A percentile compares a stretch with the other conserved stretches of the same genome.
Evolutionary conservation across 495 filamentous ascomycete species (phyloP).

Genomic region (Penicillium chermesinum): DNA sequence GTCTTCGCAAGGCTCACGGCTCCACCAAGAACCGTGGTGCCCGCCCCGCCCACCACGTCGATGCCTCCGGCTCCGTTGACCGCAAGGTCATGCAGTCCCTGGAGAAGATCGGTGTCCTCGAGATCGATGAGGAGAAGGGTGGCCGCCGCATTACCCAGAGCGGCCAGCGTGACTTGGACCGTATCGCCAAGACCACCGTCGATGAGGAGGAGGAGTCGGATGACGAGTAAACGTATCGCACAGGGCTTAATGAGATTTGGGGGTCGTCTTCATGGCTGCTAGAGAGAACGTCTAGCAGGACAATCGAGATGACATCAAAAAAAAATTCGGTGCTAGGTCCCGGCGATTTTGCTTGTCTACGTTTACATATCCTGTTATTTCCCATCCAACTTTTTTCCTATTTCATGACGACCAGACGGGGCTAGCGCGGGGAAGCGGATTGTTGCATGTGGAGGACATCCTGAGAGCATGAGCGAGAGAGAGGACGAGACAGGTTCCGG

Average conservation of each 20-base stretch:
- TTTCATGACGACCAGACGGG: constrained; percentile 30
- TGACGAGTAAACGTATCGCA: constrained; percentile 45
- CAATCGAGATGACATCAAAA: constrained; percentile 27
- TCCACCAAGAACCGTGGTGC: constrained; percentile 93
- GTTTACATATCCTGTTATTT: constrained; percentile 14
- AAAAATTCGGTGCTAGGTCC: constrained; percentile 32
- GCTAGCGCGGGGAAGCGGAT: constrained; percentile 25
- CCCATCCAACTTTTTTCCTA: constrained; percentile 11
- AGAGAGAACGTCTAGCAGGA: constrained; percentile 4
- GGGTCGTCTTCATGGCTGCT: constrained; percentile 26
- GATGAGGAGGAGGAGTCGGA: constrained; percentile 49
- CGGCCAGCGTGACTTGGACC: constrained; percentile 98
- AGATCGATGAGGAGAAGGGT: constrained; percentile 95
- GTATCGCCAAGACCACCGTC: constrained; percentile 57
- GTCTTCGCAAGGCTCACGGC: constrained; percentile 89
- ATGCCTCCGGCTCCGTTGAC: constrained; percentile 91
- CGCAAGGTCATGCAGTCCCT: constrained; percentile 93
- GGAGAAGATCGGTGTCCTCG: constrained; percentile 97
- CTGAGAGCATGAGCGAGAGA: constrained; percentile 25
- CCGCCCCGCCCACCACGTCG: constrained; percentile 88
- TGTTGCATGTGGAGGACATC: constrained; percentile 27
- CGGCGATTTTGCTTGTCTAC: constrained; percentile 22
- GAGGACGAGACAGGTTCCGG: constrained; percentile 22
- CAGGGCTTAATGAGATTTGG: constrained; percentile 36
- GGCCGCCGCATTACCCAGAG: constrained; percentile 93